A percentile compares a stretch with the other conserved stretches of the same genome.
These are phyloP conservation scores for Diaporthe sp. DNA, from an alignment of 2,329 filamentous ascomycete genomes.

Conservation along the genomic window DNA sequence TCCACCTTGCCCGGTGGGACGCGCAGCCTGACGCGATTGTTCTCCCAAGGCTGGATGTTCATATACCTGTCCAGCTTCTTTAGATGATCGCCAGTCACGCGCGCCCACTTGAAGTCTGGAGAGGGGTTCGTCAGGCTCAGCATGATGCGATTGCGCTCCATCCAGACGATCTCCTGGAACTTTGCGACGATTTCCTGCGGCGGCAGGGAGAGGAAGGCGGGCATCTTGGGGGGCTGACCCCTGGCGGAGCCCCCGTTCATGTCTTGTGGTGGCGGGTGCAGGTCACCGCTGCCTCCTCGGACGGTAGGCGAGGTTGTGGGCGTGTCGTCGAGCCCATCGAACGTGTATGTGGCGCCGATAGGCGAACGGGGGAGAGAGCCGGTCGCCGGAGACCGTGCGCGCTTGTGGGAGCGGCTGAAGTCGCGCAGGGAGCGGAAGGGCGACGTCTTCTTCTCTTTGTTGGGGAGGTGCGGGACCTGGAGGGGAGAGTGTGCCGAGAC, in stretches of 20 bases:
- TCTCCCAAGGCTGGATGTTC: constrained; percentile 91
- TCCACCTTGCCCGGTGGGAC: constrained; percentile 81
- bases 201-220: constrained; percentile 56
- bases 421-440: constrained; percentile 60
- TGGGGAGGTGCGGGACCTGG: constrained; percentile 38
- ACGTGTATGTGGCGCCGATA: constrained; percentile 42
- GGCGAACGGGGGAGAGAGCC: constrained; percentile 44
- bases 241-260: constrained; percentile 6
- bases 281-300: constrained; percentile 32
- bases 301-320: constrained; percentile 41
- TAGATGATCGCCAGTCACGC: constrained; percentile 69
- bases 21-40: constrained; percentile 84
- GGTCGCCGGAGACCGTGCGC: constrained; percentile 58
- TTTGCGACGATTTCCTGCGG: constrained; percentile 62
- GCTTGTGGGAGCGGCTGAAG: constrained; percentile 61
- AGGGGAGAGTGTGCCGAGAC: constrained; percentile 31
- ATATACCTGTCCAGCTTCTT: constrained; percentile 83
- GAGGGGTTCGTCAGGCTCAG: constrained; percentile 56
- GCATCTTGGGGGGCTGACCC: constrained; percentile 49
- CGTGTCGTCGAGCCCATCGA: constrained; percentile 50
- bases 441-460: constrained; percentile 45
- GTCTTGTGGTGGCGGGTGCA: constrained; percentile 14
- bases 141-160: constrained; percentile 63
- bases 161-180: constrained; percentile 68
- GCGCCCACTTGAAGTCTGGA: constrained; percentile 58